These are phyloP conservation scores for Xylaria sp. DNA, from an alignment of 2,329 filamentous ascomycete genomes.

Conservation along the genomic window DNA sequence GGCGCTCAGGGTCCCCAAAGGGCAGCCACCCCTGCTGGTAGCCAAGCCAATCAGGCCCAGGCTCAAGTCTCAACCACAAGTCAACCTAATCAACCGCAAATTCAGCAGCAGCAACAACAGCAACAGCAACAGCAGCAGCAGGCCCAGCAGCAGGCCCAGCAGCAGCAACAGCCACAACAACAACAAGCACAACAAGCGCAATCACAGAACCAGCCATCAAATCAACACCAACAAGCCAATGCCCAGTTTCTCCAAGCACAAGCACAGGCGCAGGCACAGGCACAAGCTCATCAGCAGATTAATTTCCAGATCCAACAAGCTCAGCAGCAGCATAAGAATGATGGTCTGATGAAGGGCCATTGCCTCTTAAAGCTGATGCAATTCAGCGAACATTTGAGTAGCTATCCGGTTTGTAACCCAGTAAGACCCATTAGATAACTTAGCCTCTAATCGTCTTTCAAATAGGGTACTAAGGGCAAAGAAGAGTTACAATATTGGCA, in stretches of 20 bases:
- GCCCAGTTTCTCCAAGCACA: slow-evolving; percentile 31
- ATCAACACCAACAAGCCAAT: not conserved
- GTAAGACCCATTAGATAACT: slow-evolving; percentile 2
- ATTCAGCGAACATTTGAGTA: slow-evolving; percentile 67
- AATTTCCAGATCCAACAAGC: slow-evolving; percentile 31
- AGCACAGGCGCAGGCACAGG: too few relatives aligned
- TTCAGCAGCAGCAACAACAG: slow-evolving; percentile 42
- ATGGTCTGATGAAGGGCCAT: slow-evolving; percentile 59
- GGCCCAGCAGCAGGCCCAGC: slow-evolving; percentile 43
- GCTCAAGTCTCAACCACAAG: slow-evolving; percentile 38
- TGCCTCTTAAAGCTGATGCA: slow-evolving; percentile 65
- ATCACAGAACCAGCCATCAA: slow-evolving; percentile 34
- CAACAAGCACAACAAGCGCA: slow-evolving; percentile 39
- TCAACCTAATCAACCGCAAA: slow-evolving; percentile 40
- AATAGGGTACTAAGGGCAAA: slow-evolving; percentile 61
- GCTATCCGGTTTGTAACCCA: slow-evolving; percentile 54
- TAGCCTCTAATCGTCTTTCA: slow-evolving; percentile 27
- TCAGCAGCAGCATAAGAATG: slow-evolving; percentile 54
- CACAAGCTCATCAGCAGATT: slow-evolving; percentile 43
- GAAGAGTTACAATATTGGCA: slow-evolving; percentile 81
- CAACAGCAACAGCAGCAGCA: slow-evolving; percentile 45
- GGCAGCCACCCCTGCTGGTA: slow-evolving; percentile 26
- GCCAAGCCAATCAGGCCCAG: slow-evolving; percentile 41
- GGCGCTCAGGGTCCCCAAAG: slow-evolving; percentile 34
- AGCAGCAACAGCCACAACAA: slow-evolving; percentile 45